Evolutionary conservation across 2,329 filamentous ascomycete genomes (phyloP).

Genomic region (Fusarium albosuccineum): DNA sequence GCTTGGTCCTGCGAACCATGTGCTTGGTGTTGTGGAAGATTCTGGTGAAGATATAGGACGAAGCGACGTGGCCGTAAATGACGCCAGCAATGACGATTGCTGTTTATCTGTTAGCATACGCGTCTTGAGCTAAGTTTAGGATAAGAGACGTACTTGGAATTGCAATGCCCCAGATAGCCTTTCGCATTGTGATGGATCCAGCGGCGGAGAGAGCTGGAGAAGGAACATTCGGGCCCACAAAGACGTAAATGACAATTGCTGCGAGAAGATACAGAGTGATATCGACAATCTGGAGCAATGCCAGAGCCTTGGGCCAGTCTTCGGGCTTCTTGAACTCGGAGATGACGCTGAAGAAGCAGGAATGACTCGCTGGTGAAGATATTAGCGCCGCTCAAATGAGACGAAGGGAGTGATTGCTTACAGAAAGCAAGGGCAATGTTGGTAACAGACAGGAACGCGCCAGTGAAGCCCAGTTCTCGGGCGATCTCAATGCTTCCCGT

Average conservation of each 20-base stretch:
- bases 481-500: constrained; percentile 50
- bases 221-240: constrained; percentile 70
- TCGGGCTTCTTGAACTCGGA: constrained; percentile 72
- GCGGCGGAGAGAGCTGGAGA: constrained; percentile 77
- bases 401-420: constrained; percentile 13
- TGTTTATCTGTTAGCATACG: neutral
- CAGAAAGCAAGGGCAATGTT: constrained; percentile 78
- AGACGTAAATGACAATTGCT: constrained; percentile 76
- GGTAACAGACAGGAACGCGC: constrained; percentile 68
- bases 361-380: constrained; percentile 61
- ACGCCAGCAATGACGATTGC: constrained; percentile 77
- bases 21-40: constrained; percentile 71
- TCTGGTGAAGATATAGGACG: constrained; percentile 75
- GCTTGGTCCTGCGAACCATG: constrained; percentile 62
- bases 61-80: constrained; percentile 76
- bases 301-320: constrained; percentile 53
- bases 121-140: accelerated
- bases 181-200: constrained; percentile 63
- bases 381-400: neutral
- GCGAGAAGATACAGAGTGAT: constrained; percentile 73
- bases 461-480: constrained; percentile 59
- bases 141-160: constrained; percentile 57
- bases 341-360: constrained; percentile 77
- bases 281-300: constrained; percentile 71
- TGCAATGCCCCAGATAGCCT: constrained; percentile 76